Percentiles rank a stretch among this genome's conserved stretches.
Conservation (phyloP, 2,329 filamentous ascomycete species). For the Chaetomiaceae sp. region DNA sequence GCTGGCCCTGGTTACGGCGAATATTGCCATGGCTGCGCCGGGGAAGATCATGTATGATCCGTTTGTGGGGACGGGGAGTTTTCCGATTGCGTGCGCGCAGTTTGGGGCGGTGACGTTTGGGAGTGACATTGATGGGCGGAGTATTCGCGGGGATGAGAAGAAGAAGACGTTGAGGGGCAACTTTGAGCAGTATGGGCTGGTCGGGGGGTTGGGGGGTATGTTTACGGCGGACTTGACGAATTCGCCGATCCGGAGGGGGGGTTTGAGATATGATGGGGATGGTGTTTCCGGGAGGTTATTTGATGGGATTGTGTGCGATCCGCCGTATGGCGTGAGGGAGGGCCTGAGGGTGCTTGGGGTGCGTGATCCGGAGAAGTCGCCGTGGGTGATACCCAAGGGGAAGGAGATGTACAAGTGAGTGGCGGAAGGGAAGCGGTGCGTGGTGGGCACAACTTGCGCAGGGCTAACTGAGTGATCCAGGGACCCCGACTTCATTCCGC, state of each 20-base stretch:
- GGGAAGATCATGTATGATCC: conserved; percentile 91
- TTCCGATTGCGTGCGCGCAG: conserved; percentile 82
- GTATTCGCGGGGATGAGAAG: conserved; percentile 66
- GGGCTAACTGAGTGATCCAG: conserved; percentile 30
- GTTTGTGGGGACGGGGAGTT: conserved; percentile 92
- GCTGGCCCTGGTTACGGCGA: conserved; percentile 84
- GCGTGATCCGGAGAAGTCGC: conserved; percentile 58
- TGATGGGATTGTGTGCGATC: conserved; percentile 92
- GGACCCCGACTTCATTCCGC: conserved; percentile 68
- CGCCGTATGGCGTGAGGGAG: conserved; percentile 91
- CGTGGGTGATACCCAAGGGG: conserved; percentile 63
- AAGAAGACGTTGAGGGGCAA: conserved; percentile 59
- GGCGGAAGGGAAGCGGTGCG: too few relatives aligned
- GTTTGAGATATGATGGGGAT: conserved; percentile 27
- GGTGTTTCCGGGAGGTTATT: conserved; percentile 48
- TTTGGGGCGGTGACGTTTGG: conserved; percentile 82
- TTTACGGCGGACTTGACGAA: conserved; percentile 88
- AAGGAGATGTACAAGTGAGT: conserved; percentile 63
- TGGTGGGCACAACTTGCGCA: too few relatives aligned
- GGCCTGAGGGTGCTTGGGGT: conserved; percentile 82
- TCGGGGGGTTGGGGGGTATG: conserved; percentile 63
- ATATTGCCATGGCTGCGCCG: conserved; percentile 75
- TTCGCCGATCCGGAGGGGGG: conserved; percentile 59
- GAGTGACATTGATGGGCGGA: conserved; percentile 89
- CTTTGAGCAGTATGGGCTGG: conserved; percentile 76